Percentiles rank a stretch among this genome's conserved stretches.
phyloP scores from a whole-genome alignment of 1,284 basidiomycete species.

The Austroboletus novae-zelandiae region DNA sequence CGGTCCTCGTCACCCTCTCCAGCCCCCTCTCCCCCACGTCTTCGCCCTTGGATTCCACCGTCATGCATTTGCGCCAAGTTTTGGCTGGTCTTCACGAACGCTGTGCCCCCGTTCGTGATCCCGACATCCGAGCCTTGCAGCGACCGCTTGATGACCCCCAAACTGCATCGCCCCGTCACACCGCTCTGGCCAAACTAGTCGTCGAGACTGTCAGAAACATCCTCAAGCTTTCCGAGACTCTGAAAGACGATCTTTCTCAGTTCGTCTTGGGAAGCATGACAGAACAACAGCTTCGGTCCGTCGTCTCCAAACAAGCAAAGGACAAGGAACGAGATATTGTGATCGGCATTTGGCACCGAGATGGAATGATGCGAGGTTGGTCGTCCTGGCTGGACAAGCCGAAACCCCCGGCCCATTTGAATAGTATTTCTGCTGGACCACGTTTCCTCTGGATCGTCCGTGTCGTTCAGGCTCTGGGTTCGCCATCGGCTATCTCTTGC shows the following conservation, averaged over 20 bases:
- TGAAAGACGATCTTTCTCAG: conserved; percentile 64
- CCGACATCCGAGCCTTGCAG: conserved; percentile 45
- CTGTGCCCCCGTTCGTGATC: conserved; percentile 66
- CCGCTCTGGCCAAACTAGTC: conserved; percentile 40
- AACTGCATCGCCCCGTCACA: conserved; percentile 11
- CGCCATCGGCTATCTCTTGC: conserved; percentile 45
- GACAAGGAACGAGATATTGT: conserved; percentile 51
- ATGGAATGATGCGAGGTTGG: conserved; percentile 38
- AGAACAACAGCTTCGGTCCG: conserved; percentile 51
- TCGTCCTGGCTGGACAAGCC: conserved; percentile 38
- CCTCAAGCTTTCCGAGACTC: conserved; percentile 50
- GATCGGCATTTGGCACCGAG: conserved; percentile 47
- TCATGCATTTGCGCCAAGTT: conserved; percentile 50
- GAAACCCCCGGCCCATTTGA: conserved; percentile 14
- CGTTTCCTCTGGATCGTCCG: conserved; percentile 43
- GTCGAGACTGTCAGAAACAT: conserved; percentile 45
- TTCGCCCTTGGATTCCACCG: conserved; percentile 56
- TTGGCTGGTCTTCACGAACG: conserved; percentile 49
- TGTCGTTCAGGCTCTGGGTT: conserved; percentile 47
- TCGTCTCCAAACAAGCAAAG: conserved; percentile 51
- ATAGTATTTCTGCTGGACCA: conserved; percentile 11
- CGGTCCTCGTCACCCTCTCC: conserved; percentile 47
- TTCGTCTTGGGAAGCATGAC: conserved; percentile 59
- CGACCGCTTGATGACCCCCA: conserved; percentile 38
- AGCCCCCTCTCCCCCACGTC: conserved; percentile 62